Percentiles rank a stretch among this genome's conserved stretches.
phyloP scores from a whole-genome alignment of 495 filamentous ascomycete genomes.

The Podospora comata region DNA sequence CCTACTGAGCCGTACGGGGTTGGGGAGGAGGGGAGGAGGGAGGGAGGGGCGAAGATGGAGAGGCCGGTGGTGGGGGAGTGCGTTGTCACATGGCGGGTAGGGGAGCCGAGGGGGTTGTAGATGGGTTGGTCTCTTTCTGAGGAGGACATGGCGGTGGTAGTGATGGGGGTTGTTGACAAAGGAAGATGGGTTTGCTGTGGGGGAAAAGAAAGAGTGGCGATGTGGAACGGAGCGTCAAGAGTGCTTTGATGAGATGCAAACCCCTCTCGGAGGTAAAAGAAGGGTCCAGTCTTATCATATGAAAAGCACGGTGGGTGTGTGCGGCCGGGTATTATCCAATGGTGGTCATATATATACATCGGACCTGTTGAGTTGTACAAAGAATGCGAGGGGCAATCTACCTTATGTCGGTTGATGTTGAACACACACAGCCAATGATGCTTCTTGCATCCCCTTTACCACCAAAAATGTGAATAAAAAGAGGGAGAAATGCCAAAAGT shows the following conservation, averaged over 20 bases:
- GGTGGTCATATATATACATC: neutral
- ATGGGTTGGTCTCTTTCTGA: neutral
- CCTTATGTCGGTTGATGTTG: neutral
- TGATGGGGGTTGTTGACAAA: neutral
- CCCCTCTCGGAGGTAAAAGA: neutral
- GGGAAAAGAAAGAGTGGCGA: neutral
- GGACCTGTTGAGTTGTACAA: neutral
- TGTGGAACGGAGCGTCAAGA: neutral
- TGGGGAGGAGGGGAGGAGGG: slow-evolving; percentile 32
- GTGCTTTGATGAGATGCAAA: neutral
- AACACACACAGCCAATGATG: neutral
- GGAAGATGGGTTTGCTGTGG: neutral
- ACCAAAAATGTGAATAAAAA: too few species aligned
- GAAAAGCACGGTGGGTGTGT: neutral
- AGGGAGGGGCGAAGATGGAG: slow-evolving; percentile 38
- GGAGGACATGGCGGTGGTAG: neutral
- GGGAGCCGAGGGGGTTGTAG: slow-evolving; percentile 17
- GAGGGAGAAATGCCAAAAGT: neutral
- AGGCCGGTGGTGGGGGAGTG: slow-evolving; percentile 40
- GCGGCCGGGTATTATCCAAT: neutral
- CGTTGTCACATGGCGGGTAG: slow-evolving; percentile 45
- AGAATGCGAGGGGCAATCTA: neutral
- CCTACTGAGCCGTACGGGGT: slow-evolving; percentile 35
- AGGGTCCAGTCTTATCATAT: neutral
- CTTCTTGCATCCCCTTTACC: neutral